phyloP scores from a whole-genome alignment of 2,329 filamentous ascomycete genomes.

The Zasmidium citrigriseum region DNA sequence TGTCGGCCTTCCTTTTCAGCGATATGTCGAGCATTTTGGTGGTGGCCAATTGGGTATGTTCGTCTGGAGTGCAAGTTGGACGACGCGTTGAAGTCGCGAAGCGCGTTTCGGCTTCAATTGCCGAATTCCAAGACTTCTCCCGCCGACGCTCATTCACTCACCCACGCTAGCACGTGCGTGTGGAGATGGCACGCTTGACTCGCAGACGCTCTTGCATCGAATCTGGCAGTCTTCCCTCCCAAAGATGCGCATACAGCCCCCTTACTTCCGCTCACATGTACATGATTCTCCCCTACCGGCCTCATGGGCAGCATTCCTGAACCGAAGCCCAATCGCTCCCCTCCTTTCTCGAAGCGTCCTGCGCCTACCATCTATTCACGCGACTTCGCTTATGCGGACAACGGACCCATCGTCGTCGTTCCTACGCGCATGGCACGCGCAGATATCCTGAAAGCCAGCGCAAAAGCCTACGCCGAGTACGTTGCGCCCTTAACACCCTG shows the following conservation, averaged over 20 bases:
- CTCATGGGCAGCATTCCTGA: conserved; percentile 11
- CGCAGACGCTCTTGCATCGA: not conserved
- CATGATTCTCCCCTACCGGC: not conserved
- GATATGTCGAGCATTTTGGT: not conserved
- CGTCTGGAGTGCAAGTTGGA: not conserved
- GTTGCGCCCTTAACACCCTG: conserved; percentile 36
- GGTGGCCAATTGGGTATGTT: not conserved
- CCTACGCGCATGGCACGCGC: conserved; percentile 45
- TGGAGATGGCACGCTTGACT: not conserved
- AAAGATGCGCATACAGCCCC: conserved; percentile 6
- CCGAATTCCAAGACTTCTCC: not conserved
- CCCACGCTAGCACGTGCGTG: not conserved
- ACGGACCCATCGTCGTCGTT: conserved; percentile 35
- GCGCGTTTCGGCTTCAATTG: not conserved
- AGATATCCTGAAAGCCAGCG: conserved; percentile 49
- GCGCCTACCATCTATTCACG: conserved; percentile 36
- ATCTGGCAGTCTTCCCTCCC: conserved; percentile 14
- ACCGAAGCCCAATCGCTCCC: not conserved
- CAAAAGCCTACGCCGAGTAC: conserved; percentile 56
- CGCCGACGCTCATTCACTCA: not conserved
- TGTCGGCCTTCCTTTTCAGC: conserved; percentile 14
- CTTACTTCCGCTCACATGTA: conserved; percentile 11
- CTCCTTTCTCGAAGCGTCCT: not conserved
- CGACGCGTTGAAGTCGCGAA: not conserved
- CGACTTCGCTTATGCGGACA: conserved; percentile 49